phyloP scores from a whole-genome alignment of 2,329 filamentous ascomycete genomes.

The Colletotrichum costaricense region DNA sequence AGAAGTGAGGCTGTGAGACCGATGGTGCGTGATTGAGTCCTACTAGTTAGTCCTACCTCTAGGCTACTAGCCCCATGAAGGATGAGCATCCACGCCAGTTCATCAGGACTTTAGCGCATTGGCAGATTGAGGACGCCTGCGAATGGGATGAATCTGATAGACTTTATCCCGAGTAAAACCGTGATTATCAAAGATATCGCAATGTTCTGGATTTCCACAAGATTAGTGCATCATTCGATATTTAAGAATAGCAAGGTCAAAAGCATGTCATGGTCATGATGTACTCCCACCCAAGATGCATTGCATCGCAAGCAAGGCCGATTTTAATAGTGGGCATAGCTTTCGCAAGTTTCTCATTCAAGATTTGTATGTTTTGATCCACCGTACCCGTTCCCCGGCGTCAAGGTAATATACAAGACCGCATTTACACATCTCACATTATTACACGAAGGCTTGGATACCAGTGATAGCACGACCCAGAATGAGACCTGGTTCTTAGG shows the following conservation, averaged over 20 bases:
- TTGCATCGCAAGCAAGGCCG: background rate
- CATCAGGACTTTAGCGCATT: background rate
- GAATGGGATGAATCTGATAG: background rate
- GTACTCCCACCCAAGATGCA: background rate
- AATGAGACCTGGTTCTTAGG: constrained; percentile 67
- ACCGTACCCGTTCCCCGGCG: background rate
- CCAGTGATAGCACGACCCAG: constrained; percentile 77
- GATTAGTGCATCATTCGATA: background rate
- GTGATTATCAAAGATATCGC: no score
- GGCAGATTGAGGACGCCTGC: background rate
- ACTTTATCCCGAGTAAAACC: rapidly evolving
- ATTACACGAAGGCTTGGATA: constrained; percentile 81
- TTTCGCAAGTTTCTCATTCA: background rate
- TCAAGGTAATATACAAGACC: background rate
- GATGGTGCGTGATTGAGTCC: background rate
- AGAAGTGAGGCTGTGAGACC: background rate
- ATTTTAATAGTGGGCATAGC: background rate
- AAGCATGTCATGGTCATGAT: background rate
- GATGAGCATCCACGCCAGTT: background rate
- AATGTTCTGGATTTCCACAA: no score
- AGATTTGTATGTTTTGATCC: background rate
- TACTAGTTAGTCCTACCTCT: background rate
- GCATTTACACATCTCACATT: background rate
- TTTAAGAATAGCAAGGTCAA: background rate
- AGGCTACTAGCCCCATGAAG: background rate